Conservation (phyloP, 2,329 filamentous ascomycete species). For the Colletotrichum sp. region DNA sequence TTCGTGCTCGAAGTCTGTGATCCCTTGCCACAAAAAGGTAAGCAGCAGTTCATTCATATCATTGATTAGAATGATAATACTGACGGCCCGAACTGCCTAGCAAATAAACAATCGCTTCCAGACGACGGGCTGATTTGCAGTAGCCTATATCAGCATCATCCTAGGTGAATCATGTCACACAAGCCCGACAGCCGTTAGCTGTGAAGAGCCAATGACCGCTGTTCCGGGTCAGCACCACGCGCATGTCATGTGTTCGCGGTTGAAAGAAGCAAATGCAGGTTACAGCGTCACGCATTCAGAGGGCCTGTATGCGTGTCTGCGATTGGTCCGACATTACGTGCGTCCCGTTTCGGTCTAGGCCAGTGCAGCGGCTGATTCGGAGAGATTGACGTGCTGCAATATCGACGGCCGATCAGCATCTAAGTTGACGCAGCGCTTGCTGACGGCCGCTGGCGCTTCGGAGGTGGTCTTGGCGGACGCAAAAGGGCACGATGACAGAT, state of each 20-base stretch:
- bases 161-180: not conserved
- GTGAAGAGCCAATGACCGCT: not conserved
- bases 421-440: not conserved
- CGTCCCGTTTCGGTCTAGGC: not conserved
- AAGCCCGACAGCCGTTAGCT: not conserved
- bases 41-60: too few species aligned
- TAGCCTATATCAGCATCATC: not conserved
- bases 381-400: not conserved
- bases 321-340: not conserved
- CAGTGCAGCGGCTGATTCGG: not conserved
- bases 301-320: accelerated
- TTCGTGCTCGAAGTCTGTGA: too few species aligned
- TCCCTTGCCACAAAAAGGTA: too few species aligned
- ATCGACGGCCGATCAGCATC: accelerated
- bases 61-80: too few species aligned
- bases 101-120: not conserved
- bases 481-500: not conserved
- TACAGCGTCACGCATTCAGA: not conserved
- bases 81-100: not conserved
- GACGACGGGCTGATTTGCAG: not conserved
- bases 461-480: not conserved
- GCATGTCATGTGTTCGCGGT: not conserved
- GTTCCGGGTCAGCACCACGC: not conserved
- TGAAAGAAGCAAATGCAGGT: not conserved
- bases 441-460: not conserved